phyloP scores from a whole-genome alignment of 2,329 filamentous ascomycete species.

The Gnomoniopsis smithogilvyi region DNA sequence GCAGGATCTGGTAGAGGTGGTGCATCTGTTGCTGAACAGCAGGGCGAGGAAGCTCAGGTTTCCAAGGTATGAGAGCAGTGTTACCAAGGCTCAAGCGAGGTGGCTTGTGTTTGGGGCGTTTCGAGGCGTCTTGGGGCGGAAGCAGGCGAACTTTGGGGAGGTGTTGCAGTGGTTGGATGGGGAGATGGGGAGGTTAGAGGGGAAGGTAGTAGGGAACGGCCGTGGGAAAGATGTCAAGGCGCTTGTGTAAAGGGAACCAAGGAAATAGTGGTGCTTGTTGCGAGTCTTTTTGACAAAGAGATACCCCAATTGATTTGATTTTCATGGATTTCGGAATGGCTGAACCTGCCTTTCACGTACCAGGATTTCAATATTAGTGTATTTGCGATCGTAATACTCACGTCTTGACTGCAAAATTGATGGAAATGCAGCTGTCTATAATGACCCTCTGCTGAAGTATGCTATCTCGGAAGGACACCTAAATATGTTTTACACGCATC shows the following conservation, averaged over 20 bases:
- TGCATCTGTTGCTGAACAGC: conserved; percentile 61
- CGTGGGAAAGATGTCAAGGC: background rate
- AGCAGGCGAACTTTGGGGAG: conserved; percentile 65
- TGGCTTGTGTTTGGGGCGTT: conserved; percentile 72
- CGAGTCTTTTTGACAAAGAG: background rate
- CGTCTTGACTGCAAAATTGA: too few relatives aligned
- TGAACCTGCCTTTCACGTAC: too few relatives aligned
- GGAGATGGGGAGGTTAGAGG: conserved; percentile 38
- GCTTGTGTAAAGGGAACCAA: background rate
- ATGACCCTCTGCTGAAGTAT: too few relatives aligned
- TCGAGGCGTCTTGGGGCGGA: conserved; percentile 59
- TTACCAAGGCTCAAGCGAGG: conserved; percentile 57
- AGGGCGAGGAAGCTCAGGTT: conserved; percentile 41
- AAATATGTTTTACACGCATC: too few relatives aligned
- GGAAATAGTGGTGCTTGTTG: background rate
- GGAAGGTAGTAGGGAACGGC: background rate
- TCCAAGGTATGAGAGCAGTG: conserved; percentile 53
- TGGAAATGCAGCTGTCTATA: too few relatives aligned
- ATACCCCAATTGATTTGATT: background rate
- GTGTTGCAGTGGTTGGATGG: conserved; percentile 67
- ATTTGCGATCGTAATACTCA: too few relatives aligned
- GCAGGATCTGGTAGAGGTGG: conserved; percentile 61
- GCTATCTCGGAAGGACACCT: too few relatives aligned
- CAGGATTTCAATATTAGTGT: too few relatives aligned
- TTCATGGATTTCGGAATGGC: background rate